Conservation (phyloP, 176 grass and related monocot genomes). For the Cocos nucifera region DNA sequence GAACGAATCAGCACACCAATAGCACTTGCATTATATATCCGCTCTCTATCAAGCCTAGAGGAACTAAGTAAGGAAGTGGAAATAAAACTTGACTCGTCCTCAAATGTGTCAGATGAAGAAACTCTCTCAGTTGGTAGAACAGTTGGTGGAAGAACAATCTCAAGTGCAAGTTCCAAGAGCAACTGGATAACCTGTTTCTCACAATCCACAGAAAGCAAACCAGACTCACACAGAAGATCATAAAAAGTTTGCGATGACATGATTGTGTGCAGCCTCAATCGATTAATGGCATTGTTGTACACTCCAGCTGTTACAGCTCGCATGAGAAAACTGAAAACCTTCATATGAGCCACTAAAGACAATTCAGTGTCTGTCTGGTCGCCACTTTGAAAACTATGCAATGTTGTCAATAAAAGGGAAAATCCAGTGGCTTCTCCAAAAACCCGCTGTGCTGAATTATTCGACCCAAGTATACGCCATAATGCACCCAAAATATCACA, state of each 20-base stretch:
- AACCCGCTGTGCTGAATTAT: constrained; percentile 69
- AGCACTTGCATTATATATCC: constrained; percentile 88
- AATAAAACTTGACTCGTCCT: constrained; percentile 52
- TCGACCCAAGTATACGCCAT: constrained; percentile 93
- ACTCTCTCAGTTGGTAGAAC: constrained; percentile 40
- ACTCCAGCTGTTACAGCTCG: constrained; percentile 87
- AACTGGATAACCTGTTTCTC: constrained; percentile 92
- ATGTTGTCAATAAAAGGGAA: constrained; percentile 79
- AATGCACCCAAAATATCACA: constrained; percentile 85
- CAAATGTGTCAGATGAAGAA: constrained; percentile 38
- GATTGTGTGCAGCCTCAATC: constrained; percentile 77
- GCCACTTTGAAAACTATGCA: constrained; percentile 78
- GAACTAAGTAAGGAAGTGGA: constrained; percentile 61
- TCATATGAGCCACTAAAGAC: constrained; percentile 58
- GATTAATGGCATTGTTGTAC: constrained; percentile 82
- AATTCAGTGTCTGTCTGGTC: constrained; percentile 35
- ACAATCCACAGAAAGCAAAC: constrained; percentile 83
- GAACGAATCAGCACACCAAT: constrained; percentile 68
- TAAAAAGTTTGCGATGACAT: constrained; percentile 87
- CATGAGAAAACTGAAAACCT: constrained; percentile 77
- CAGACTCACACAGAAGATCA: constrained; percentile 90
- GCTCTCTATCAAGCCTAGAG: constrained; percentile 69
- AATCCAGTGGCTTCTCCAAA: constrained; percentile 99
- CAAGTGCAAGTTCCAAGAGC: constrained; percentile 97
- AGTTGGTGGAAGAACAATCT: constrained; percentile 76